A percentile compares a stretch with the other conserved stretches of the same genome.
These are phyloP conservation scores for Fimicolochytrium jonesii DNA, from an alignment of 192 early-diverging fungal genomes.

Conservation along the genomic window DNA sequence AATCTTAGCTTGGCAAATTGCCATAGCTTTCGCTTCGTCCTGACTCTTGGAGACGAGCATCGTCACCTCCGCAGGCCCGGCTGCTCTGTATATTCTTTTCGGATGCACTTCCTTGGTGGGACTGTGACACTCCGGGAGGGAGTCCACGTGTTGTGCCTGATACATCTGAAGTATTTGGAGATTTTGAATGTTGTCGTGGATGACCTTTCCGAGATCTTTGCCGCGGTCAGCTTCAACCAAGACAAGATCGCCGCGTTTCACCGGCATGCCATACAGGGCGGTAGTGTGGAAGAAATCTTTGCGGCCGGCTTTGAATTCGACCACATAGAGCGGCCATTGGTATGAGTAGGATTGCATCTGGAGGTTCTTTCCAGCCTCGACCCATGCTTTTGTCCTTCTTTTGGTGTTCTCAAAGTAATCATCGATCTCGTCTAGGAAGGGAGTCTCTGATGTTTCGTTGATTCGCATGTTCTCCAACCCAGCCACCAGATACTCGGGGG, in stretches of 20 bases:
- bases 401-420: constrained; percentile 68
- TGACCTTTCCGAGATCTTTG: constrained; percentile 85
- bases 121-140: constrained; percentile 41
- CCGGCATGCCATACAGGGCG: constrained; percentile 37
- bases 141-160: constrained; percentile 49
- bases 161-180: constrained; percentile 44
- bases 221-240: constrained; percentile 90
- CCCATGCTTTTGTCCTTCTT: constrained; percentile 50
- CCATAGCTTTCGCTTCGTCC: constrained; percentile 87
- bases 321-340: constrained; percentile 64
- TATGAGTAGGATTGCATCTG: constrained; percentile 39
- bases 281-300: constrained; percentile 77
- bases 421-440: constrained; percentile 49
- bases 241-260: constrained; percentile 69
- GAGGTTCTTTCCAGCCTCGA: constrained; percentile 56
- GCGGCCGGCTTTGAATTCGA: constrained; percentile 86
- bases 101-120: constrained; percentile 76
- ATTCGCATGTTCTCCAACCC: constrained; percentile 36
- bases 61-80: constrained; percentile 74
- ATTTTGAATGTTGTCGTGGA: constrained; percentile 61
- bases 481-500: constrained; percentile 29
- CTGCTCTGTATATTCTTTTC: constrained; percentile 85
- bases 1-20: constrained; percentile 85
- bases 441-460: constrained; percentile 23
- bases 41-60: constrained; percentile 74